These are phyloP conservation scores for Areca catechu DNA, from an alignment of 176 grass and related monocot species.

Conservation along the genomic window DNA sequence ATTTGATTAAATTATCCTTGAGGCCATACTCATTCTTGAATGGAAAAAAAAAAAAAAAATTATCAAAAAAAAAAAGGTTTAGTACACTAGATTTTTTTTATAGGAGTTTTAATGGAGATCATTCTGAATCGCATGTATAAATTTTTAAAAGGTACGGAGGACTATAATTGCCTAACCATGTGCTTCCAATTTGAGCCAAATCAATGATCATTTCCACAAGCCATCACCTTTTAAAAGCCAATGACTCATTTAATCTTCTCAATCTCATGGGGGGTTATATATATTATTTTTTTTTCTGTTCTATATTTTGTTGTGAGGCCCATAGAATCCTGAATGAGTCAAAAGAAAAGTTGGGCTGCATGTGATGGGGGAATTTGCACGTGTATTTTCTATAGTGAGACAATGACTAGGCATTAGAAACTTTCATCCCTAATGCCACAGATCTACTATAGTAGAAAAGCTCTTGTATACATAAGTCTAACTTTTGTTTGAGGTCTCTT, in stretches of 20 bases:
- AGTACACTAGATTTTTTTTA: conserved; percentile 12
- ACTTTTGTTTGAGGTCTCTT: neutral
- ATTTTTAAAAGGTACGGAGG: conserved; percentile 24
- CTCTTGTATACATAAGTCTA: neutral
- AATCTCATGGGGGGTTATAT: neutral
- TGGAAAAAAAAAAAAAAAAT: no score
- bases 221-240: conserved; percentile 22
- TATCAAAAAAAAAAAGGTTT: conserved; percentile 31
- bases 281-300: neutral
- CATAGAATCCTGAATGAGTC: conserved; percentile 31
- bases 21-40: no score
- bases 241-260: conserved; percentile 31
- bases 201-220: conserved; percentile 58
- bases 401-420: neutral
- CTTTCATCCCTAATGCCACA: neutral
- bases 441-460: neutral
- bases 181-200: conserved; percentile 65
- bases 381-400: conserved; percentile 2
- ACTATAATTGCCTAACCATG: conserved; percentile 50
- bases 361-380: conserved; percentile 39
- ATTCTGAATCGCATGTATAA: conserved; percentile 12
- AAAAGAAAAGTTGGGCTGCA: conserved; percentile 64
- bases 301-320: neutral
- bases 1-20: no score
- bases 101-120: conserved; percentile 15